These are phyloP conservation scores for Lumnitzera racemosa DNA, from an alignment of 345 rosid species.

Conservation along the genomic window DNA sequence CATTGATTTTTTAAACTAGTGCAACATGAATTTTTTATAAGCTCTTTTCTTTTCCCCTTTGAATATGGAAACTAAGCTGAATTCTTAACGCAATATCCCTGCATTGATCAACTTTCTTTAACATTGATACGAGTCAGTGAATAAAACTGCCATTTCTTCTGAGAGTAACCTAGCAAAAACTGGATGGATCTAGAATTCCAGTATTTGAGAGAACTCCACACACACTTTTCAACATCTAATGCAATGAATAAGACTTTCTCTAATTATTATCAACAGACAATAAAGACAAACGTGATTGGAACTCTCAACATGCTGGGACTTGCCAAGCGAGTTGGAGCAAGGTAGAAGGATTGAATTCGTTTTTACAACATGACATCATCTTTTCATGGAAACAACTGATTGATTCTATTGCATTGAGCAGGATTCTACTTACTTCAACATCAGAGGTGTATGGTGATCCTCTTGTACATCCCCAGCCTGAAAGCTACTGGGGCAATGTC, in stretches of 20 bases:
- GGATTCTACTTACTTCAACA: constrained; percentile 94
- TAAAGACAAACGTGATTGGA: constrained; percentile 96
- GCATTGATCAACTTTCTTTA: no score
- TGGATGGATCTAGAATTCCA: not conserved
- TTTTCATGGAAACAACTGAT: constrained; percentile 4
- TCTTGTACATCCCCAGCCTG: constrained; percentile 86
- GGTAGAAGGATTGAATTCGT: constrained; percentile 29
- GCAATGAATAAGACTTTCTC: not conserved
- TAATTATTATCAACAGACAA: constrained; percentile 41
- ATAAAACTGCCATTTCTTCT: no score
- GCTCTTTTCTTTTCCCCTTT: no score
- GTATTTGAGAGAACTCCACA: not conserved
- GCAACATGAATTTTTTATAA: no score
- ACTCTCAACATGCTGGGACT: constrained; percentile 98
- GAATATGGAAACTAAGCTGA: no score
- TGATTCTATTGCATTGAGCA: constrained; percentile 17
- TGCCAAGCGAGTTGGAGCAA: constrained; percentile 96
- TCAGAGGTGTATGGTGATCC: constrained; percentile 98
- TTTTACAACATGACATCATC: not conserved
- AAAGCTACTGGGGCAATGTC: constrained; percentile 95
- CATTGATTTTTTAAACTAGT: no score
- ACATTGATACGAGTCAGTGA: no score
- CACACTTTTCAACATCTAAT: constrained; percentile 11
- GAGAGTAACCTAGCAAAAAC: no score
- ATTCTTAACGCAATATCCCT: no score